Evolutionary conservation across 176 grass and related monocot species (phyloP).

Genomic region (Eleusine indica): DNA sequence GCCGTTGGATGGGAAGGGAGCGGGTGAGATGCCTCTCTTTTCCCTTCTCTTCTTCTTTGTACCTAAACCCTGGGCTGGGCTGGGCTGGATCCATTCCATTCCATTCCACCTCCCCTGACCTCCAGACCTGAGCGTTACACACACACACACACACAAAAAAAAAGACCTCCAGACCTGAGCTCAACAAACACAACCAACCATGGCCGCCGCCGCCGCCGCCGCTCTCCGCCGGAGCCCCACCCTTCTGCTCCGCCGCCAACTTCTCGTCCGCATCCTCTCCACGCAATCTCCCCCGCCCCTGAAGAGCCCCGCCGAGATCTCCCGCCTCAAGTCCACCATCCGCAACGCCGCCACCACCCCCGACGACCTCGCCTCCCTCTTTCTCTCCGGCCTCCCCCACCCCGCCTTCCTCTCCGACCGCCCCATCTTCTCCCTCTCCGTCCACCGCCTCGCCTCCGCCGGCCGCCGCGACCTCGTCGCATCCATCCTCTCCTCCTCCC

Average conservation of each 20-base stretch:
- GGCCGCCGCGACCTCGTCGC: slow-evolving; percentile 65
- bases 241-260: slow-evolving; percentile 37
- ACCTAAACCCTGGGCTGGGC: too few species aligned
- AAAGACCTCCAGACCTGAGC: too few species aligned
- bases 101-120: too few species aligned
- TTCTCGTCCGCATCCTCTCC: slow-evolving; percentile 46
- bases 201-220: slow-evolving; percentile 49
- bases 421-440: slow-evolving; percentile 47
- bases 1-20: not conserved
- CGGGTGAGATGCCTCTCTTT: not conserved
- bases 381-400: slow-evolving; percentile 39
- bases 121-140: too few species aligned
- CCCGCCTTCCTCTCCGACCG: slow-evolving; percentile 58
- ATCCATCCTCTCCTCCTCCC: slow-evolving; percentile 60
- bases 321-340: slow-evolving; percentile 60
- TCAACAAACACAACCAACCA: not conserved
- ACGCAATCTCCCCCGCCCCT: not conserved
- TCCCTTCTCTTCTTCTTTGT: too few species aligned
- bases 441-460: slow-evolving; percentile 52
- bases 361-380: slow-evolving; percentile 57
- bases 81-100: too few species aligned
- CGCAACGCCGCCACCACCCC: slow-evolving; percentile 54
- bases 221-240: slow-evolving; percentile 43
- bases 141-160: too few species aligned
- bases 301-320: slow-evolving; percentile 37